Base-by-base conservation (phyloP, 2,329 filamentous ascomycete species). In the Fusarium bulbicola region DNA sequence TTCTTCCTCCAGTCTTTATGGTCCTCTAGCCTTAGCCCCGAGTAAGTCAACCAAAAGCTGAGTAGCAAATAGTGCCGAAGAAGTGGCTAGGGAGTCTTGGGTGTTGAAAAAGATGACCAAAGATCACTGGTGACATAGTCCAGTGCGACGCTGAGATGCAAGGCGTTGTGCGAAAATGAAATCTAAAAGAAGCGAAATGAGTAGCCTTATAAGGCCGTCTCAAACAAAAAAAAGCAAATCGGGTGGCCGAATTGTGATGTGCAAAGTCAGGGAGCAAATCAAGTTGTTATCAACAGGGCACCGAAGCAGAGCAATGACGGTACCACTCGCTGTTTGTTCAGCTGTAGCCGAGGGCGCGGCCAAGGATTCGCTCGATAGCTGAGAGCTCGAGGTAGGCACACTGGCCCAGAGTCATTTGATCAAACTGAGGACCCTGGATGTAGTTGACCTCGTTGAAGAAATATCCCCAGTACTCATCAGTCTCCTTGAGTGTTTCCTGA, bases 401-500 rank as follows among this genome's bases (percentile, higher is more conserved):
- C 43, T 86, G 76, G 2, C 82, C 80, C 6, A 91, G 82, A 11
- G 85, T 86, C 81, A 88, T 81, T 30, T 80, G 71, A 66, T 89
- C 87, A 63, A 88, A 87, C 0, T 68, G 75, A 4, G 74, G 75
- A 3, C 86, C 85, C 28, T 75, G 68, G 9, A 81, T 82, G 63
- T 85, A 84, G 40, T 80, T 78, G 26, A 87, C 74, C 76, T 88
- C 85, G 36, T 83, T 80, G 82, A 85, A 88, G 74, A 88, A 85
- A 77, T 84, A 88, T 20, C 88, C 87, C 81, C 88, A 88, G 79
- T 88, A 85, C 53, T 80, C 78, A 66, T 85, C 82, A 1, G 84
- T 85, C 28, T 79, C 58, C 20, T 64, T 46, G 30, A 78, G 76
- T 30, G 75, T 74, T 28, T 79, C 76, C 52, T 83, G 77, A 11